These are phyloP conservation scores for Salvia sclarea DNA, from an alignment of 305 asterid genomes.

Conservation along the genomic window DNA sequence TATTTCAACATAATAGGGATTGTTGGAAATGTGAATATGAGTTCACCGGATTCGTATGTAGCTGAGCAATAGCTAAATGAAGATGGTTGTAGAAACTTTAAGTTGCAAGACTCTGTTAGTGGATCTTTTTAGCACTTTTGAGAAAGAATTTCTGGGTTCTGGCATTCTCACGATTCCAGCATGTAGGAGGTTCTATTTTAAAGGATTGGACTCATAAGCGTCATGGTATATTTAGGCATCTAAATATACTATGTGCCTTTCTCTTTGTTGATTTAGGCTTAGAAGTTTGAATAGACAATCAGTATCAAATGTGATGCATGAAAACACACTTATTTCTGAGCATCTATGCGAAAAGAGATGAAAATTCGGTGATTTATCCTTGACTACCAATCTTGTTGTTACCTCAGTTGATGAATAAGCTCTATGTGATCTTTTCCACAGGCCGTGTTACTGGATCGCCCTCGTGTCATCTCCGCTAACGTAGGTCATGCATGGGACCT, in stretches of 20 bases:
- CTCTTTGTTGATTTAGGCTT: not conserved
- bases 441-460: conserved; percentile 73
- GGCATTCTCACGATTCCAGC: conserved; percentile 1
- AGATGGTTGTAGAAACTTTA: not conserved
- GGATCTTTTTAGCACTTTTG: not conserved
- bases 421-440: conserved; percentile 29
- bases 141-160: too few relatives aligned
- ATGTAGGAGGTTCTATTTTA: not conserved
- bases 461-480: conserved; percentile 77
- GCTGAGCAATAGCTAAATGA: not conserved
- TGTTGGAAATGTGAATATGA: not conserved
- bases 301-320: not conserved
- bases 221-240: conserved; percentile 2
- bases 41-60: not conserved
- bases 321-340: not conserved
- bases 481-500: conserved; percentile 94
- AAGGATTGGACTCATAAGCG: not conserved
- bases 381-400: not conserved
- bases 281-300: not conserved
- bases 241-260: conserved; percentile 3
- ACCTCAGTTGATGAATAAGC: conserved; percentile 4
- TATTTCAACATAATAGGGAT: not conserved
- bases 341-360: not conserved
- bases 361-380: not conserved
- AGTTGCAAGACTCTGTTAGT: conserved; percentile 1